A percentile compares a stretch with the other conserved stretches of the same genome.
Evolutionary conservation across 441 rosid species (phyloP).

Genomic region (Pelargonium citronellum): DNA sequence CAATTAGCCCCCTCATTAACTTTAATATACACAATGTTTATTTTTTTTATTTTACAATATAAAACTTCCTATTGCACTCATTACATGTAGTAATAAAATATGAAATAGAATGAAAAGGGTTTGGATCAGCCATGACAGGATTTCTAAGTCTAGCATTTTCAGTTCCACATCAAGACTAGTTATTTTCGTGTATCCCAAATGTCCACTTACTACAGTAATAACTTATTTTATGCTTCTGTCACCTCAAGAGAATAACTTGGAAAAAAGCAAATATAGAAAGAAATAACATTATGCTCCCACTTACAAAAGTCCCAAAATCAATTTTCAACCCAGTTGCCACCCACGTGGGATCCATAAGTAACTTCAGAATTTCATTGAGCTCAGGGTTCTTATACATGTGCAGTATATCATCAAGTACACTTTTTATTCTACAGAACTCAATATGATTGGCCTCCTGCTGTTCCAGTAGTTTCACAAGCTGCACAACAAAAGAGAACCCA

Average conservation of each 20-base stretch:
- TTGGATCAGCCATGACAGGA: too few relatives aligned
- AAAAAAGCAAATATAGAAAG: background rate
- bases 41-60: too few relatives aligned
- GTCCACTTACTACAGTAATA: background rate
- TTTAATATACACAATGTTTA: too few relatives aligned
- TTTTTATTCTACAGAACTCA: slow-evolving; percentile 83
- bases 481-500: slow-evolving; percentile 26
- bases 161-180: too few relatives aligned
- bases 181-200: too few relatives aligned
- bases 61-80: too few relatives aligned
- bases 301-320: slow-evolving; percentile 73
- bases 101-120: too few relatives aligned
- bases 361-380: slow-evolving; percentile 61
- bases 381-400: slow-evolving; percentile 58
- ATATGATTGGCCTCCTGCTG: slow-evolving; percentile 88
- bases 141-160: too few relatives aligned
- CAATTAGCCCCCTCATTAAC: too few relatives aligned
- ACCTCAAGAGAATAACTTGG: background rate
- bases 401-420: slow-evolving; percentile 73
- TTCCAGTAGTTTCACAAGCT: slow-evolving; percentile 97
- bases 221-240: background rate
- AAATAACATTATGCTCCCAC: slow-evolving; percentile 19
- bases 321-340: slow-evolving; percentile 89
- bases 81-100: too few relatives aligned
- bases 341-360: slow-evolving; percentile 91